phyloP scores from a whole-genome alignment of 2,329 filamentous ascomycete genomes.

The Pestalotiopsis sp. region DNA sequence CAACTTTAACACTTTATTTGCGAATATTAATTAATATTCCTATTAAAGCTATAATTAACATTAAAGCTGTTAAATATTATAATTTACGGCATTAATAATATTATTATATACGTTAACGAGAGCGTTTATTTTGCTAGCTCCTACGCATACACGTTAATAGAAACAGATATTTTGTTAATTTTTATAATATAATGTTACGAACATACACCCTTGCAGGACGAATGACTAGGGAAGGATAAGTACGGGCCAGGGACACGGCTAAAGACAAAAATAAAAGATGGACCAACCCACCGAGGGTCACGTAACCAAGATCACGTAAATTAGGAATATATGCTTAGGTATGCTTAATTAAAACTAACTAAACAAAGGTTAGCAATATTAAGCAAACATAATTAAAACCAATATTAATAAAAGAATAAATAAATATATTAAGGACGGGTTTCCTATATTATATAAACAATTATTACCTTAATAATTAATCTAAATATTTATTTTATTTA shows the following conservation, averaged over 20 bases:
- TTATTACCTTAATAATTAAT: constrained; percentile 8
- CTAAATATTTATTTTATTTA: not conserved
- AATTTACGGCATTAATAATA: no score
- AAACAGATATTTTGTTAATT: no score
- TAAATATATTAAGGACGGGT: not conserved
- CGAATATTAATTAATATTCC: no score
- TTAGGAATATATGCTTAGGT: not conserved
- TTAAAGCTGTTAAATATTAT: no score
- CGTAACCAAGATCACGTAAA: not conserved
- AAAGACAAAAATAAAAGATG: no score
- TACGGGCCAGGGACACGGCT: not conserved
- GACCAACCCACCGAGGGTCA: not conserved
- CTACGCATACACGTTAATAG: no score
- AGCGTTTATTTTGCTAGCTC: no score
- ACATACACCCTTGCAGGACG: not conserved
- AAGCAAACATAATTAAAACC: not conserved
- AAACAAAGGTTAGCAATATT: not conserved
- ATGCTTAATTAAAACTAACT: not conserved
- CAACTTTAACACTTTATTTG: no score
- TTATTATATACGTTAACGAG: no score
- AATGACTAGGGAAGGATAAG: not conserved
- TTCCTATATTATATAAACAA: constrained; percentile 8
- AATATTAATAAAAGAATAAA: constrained; percentile 11
- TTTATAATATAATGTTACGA: no score
- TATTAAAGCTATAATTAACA: no score